Percentiles rank a stretch among this genome's conserved stretches.
These are phyloP conservation scores for Aureobasidium sp. DNA, from an alignment of 2,329 filamentous ascomycete genomes.

Conservation along the genomic window DNA sequence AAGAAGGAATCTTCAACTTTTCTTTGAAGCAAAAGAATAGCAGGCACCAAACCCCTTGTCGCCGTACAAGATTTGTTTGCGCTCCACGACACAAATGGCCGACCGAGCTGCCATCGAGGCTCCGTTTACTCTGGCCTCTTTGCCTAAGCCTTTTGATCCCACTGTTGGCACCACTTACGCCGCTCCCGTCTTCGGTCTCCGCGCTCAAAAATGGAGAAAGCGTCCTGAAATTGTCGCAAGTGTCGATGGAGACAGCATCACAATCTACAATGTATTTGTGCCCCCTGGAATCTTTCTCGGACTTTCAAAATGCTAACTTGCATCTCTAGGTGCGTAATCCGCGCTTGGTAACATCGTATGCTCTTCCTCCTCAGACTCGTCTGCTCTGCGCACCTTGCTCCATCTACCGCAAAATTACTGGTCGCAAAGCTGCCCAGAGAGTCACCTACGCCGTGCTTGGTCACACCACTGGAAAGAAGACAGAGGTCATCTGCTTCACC, in stretches of 20 bases:
- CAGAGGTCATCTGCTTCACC: slow-evolving; percentile 46
- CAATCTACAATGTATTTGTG: slow-evolving; percentile 51
- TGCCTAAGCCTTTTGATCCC: slow-evolving; percentile 35
- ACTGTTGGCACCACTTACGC: slow-evolving; percentile 33
- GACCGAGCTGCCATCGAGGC: slow-evolving; percentile 21
- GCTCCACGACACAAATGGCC: background rate
- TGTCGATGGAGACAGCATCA: slow-evolving; percentile 53
- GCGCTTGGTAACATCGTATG: slow-evolving; percentile 52
- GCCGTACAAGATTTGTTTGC: background rate
- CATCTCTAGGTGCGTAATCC: slow-evolving; percentile 49
- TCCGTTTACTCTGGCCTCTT: slow-evolving; percentile 33
- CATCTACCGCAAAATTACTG: slow-evolving; percentile 42
- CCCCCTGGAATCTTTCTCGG: background rate
- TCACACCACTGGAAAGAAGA: slow-evolving; percentile 27
- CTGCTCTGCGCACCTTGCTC: slow-evolving; percentile 52
- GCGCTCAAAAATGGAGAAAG: slow-evolving; percentile 51
- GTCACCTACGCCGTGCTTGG: slow-evolving; percentile 45
- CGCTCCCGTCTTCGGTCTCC: slow-evolving; percentile 44
- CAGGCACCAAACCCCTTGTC: background rate
- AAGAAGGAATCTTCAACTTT: background rate
- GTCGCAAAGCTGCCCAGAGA: slow-evolving; percentile 37
- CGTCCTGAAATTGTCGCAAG: slow-evolving; percentile 52
- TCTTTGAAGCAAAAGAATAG: background rate
- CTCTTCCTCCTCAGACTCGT: slow-evolving; percentile 50
- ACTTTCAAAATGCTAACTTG: background rate